Conservation (phyloP, 2,329 filamentous ascomycete genomes). For the Diaporthe sp. region DNA sequence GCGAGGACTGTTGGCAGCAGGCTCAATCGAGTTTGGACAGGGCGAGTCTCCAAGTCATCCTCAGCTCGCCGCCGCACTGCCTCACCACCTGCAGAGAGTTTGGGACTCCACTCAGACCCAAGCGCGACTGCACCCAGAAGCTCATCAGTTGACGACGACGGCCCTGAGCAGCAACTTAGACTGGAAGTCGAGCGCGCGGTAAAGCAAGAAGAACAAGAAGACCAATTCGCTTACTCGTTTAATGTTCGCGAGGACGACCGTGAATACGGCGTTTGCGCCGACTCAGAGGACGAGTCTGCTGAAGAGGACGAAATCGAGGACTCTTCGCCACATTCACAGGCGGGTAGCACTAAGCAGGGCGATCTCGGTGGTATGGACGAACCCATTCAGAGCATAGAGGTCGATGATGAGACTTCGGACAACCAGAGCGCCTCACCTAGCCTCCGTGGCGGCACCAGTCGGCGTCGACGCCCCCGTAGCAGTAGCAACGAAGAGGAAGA, state of each 20-base stretch:
- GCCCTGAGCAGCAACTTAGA: background rate
- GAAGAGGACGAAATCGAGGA: background rate
- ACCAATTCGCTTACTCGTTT: background rate
- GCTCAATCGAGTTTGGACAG: constrained; percentile 25
- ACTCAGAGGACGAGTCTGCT: background rate
- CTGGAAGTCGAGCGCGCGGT: constrained; percentile 8
- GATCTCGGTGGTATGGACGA: constrained; percentile 50
- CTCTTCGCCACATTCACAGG: background rate
- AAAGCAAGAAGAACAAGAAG: constrained; percentile 35
- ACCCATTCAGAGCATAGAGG: constrained; percentile 62
- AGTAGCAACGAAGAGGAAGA: background rate
- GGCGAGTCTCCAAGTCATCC: constrained; percentile 32
- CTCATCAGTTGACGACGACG: background rate
- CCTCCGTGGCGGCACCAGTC: constrained; percentile 25
- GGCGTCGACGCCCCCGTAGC: constrained; percentile 52
- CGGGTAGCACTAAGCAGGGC: background rate
- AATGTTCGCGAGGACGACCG: background rate
- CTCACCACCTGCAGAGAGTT: background rate
- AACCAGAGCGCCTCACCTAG: background rate
- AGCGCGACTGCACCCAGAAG: background rate
- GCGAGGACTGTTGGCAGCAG: constrained; percentile 14
- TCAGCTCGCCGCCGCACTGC: background rate
- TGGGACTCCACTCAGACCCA: background rate
- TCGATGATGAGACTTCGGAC: constrained; percentile 44
- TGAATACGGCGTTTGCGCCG: background rate